These are phyloP conservation scores for Cryoendolithus antarcticus DNA, from an alignment of 2,329 filamentous ascomycete species.

Conservation along the genomic window DNA sequence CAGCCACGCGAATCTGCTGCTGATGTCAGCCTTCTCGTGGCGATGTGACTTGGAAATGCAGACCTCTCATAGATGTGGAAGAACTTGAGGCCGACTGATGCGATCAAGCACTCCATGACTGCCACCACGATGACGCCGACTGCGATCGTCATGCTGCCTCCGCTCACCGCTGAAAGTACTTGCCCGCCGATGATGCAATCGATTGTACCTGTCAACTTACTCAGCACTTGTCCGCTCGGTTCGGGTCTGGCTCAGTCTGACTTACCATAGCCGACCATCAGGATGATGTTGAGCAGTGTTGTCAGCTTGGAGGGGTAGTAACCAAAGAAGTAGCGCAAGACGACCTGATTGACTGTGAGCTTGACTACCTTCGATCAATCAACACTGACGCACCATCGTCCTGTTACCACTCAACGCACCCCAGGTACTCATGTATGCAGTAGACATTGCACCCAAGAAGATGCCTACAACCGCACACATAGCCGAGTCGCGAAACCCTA, in stretches of 20 bases:
- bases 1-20: conserved; percentile 29
- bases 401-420: conserved; percentile 30
- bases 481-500: conserved; percentile 30
- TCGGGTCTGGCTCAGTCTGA: too few relatives aligned
- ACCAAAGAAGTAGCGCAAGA: conserved; percentile 31
- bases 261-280: conserved; percentile 28
- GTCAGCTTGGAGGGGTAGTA: conserved; percentile 30
- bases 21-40: conserved; percentile 24
- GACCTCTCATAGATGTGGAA: conserved; percentile 32
- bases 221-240: too few relatives aligned
- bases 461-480: conserved; percentile 27
- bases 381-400: conserved; percentile 21
- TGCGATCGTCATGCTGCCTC: conserved; percentile 25
- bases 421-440: conserved; percentile 31
- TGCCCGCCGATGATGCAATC: conserved; percentile 31
- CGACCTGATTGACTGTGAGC: conserved; percentile 9
- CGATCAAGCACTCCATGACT: conserved; percentile 19
- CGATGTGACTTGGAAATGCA: too few relatives aligned
- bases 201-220: conserved; percentile 18
- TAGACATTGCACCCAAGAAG: conserved; percentile 21
- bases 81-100: conserved; percentile 24
- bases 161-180: conserved; percentile 31
- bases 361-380: not conserved
- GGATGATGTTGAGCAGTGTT: conserved; percentile 29
- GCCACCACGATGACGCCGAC: conserved; percentile 27